phyloP scores from a whole-genome alignment of 1,284 basidiomycete genomes.

The Sutorius eximius region DNA sequence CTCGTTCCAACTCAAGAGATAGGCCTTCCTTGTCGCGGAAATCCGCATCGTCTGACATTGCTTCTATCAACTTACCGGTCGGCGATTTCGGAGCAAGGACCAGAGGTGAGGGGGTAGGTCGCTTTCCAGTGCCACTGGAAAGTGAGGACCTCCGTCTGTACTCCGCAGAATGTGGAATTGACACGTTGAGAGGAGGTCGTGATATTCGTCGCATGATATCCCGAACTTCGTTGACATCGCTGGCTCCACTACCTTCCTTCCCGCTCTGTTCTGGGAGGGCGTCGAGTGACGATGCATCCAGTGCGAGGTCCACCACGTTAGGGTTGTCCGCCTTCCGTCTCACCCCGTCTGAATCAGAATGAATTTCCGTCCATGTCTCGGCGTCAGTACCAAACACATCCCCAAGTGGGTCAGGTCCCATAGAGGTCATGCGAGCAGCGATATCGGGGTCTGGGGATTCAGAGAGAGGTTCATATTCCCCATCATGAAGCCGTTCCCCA shows the following conservation, averaged over 20 bases:
- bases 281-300: constrained; percentile 50
- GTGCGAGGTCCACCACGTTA: constrained; percentile 52
- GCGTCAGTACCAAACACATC: constrained; percentile 59
- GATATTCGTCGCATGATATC: constrained; percentile 46
- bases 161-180: constrained; percentile 31
- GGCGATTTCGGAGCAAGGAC: constrained; percentile 41
- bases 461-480: constrained; percentile 37
- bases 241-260: constrained; percentile 27
- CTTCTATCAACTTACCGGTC: constrained; percentile 18
- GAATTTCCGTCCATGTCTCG: constrained; percentile 61
- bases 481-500: constrained; percentile 18
- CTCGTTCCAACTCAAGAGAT: constrained; percentile 33
- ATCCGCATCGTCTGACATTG: constrained; percentile 6
- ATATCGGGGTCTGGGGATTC: constrained; percentile 32
- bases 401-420: constrained; percentile 43
- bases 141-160: constrained; percentile 31
- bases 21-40: constrained; percentile 27
- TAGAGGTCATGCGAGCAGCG: constrained; percentile 22
- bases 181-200: constrained; percentile 32
- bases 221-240: constrained; percentile 48
- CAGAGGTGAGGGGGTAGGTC: constrained; percentile 51
- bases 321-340: constrained; percentile 36
- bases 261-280: constrained; percentile 38
- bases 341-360: constrained; percentile 29
- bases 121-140: constrained; percentile 27